Percentiles rank a stretch among this genome's conserved stretches.
phyloP scores from a whole-genome alignment of 139 green algal genomes.

The Chlamydomonas incerta region DNA sequence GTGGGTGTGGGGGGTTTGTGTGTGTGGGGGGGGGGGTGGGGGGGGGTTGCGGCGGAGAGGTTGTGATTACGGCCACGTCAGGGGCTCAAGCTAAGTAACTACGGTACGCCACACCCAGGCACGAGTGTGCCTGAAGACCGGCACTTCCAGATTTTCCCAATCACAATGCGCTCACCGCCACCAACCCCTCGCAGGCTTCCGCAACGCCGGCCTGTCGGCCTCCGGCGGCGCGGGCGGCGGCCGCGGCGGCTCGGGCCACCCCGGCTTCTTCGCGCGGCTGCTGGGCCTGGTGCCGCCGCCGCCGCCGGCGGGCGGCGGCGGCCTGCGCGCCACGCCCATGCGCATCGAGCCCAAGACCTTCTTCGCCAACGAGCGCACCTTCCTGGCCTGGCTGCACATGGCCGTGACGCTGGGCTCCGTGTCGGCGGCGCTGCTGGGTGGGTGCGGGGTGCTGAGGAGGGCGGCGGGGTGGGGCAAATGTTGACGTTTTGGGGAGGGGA shows the following conservation, averaged over 20 bases:
- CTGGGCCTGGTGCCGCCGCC: conserved; percentile 46
- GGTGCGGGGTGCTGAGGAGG: no score
- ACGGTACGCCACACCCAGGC: no score
- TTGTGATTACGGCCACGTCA: no score
- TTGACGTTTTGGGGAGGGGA: no score
- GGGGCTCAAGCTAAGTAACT: no score
- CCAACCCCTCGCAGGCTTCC: conserved; percentile 27
- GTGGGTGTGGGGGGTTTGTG: no score
- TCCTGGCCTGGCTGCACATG: conserved; percentile 97
- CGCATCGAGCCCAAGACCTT: conserved; percentile 96
- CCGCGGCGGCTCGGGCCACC: neutral
- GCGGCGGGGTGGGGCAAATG: no score
- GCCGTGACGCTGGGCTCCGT: conserved; percentile 89
- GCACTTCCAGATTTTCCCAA: no score
- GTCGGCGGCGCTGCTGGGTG: conserved; percentile 75
- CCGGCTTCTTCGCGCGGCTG: conserved; percentile 38
- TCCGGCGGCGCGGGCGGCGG: neutral
- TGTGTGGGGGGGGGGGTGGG: no score
- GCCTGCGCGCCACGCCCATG: conserved; percentile 64
- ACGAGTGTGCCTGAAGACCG: no score
- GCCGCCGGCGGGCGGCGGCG: neutral
- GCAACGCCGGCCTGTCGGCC: neutral
- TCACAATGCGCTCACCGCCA: no score
- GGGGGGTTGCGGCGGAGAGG: no score
- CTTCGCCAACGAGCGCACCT: conserved; percentile 98